Conservation (phyloP, 148 eudicot species). For the Drosera capensis region DNA sequence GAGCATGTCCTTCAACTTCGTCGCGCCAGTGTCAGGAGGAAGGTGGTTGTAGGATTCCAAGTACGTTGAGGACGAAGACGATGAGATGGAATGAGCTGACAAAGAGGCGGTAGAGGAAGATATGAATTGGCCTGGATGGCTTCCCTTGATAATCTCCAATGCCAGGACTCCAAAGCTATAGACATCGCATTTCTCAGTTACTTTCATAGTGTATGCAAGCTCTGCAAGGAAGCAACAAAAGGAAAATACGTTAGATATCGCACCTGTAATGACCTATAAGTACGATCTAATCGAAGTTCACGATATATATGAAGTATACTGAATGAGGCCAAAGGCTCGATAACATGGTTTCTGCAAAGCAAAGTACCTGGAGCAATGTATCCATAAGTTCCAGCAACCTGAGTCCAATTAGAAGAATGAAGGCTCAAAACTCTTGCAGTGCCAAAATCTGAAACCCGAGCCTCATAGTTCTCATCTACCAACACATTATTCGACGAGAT, state of each 20-base stretch:
- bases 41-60: background rate
- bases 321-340: too few relatives aligned
- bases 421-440: constrained; percentile 13
- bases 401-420: constrained; percentile 14
- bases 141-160: constrained; percentile 29
- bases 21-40: background rate
- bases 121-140: constrained; percentile 26
- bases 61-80: constrained; percentile 1
- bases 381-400: constrained; percentile 18
- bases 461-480: constrained; percentile 8
- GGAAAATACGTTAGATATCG: background rate
- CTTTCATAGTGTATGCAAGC: constrained; percentile 33
- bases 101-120: constrained; percentile 6
- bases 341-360: too few relatives aligned
- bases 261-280: background rate
- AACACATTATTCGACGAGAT: constrained; percentile 20
- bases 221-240: constrained; percentile 17
- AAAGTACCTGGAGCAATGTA: constrained; percentile 23
- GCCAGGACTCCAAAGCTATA: constrained; percentile 41
- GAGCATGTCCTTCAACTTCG: constrained; percentile 12
- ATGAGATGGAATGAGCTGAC: constrained; percentile 1
- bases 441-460: constrained; percentile 18
- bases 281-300: too few relatives aligned
- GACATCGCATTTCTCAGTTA: constrained; percentile 37
- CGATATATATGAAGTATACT: background rate